Evolutionary conservation across 2,329 filamentous ascomycete species (phyloP).

Genomic region (Gaeumannomyces tritici): DNA sequence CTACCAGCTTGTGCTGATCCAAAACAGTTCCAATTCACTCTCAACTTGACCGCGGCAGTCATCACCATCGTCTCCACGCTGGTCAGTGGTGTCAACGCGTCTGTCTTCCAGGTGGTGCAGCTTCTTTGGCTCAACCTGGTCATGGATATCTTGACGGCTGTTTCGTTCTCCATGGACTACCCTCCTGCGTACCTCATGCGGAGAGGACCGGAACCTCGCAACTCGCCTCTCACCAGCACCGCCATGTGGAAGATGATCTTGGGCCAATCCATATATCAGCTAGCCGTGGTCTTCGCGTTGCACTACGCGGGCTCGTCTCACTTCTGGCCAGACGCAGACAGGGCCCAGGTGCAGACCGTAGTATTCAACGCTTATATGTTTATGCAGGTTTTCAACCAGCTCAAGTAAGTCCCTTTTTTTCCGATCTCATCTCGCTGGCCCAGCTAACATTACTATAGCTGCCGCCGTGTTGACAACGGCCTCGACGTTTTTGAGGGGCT

Average conservation of each 20-base stretch:
- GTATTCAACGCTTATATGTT: conserved; percentile 83
- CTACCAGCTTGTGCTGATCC: no score
- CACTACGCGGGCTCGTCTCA: conserved; percentile 47
- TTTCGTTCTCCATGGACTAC: conserved; percentile 41
- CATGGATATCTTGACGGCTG: conserved; percentile 52
- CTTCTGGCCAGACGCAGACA: no score
- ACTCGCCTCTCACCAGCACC: conserved; percentile 42
- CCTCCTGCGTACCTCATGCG: conserved; percentile 32
- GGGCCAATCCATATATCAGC: conserved; percentile 63
- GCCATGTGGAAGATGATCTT: conserved; percentile 82
- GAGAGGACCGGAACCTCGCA: conserved; percentile 21
- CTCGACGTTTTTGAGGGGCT: conserved; percentile 74
- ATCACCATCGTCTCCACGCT: conserved; percentile 51
- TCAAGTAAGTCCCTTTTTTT: no score
- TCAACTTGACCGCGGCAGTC: conserved; percentile 51
- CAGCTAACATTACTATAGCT: no score
- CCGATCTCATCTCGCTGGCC: no score
- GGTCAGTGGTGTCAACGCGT: conserved; percentile 34
- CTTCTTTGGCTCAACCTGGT: conserved; percentile 55
- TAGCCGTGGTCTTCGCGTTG: conserved; percentile 52
- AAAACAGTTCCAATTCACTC: conserved; percentile 52
- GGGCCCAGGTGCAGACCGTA: no score
- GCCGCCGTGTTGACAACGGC: conserved; percentile 70
- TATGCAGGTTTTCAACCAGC: conserved; percentile 85
- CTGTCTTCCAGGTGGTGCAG: conserved; percentile 50